phyloP scores from a whole-genome alignment of 2,329 filamentous ascomycete species.

The Plectosphaerella sp. region DNA sequence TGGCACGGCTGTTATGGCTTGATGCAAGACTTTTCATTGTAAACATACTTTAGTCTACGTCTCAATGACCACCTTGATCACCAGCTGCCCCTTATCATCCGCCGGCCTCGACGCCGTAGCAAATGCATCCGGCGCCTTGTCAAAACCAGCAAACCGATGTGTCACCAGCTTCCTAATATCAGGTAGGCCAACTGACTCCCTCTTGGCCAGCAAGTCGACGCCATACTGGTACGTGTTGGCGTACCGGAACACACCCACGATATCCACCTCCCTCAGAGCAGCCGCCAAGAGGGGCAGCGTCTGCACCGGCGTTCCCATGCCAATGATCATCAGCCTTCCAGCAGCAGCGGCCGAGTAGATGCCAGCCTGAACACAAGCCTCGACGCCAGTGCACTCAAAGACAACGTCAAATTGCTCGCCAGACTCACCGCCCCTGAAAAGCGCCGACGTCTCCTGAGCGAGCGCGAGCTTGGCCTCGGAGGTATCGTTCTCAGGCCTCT shows the following conservation, averaged over 20 bases:
- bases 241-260: conserved; percentile 3
- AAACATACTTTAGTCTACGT: background rate
- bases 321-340: conserved; percentile 50
- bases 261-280: conserved; percentile 1
- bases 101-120: conserved; percentile 8
- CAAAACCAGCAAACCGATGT: conserved; percentile 10
- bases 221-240: conserved; percentile 15
- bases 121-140: conserved; percentile 9
- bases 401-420: conserved; percentile 9
- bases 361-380: conserved; percentile 11
- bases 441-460: conserved; percentile 13
- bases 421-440: background rate
- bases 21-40: too few species aligned
- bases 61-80: conserved; percentile 15
- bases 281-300: conserved; percentile 45
- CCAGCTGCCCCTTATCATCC: conserved; percentile 12
- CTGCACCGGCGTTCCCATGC: conserved; percentile 55
- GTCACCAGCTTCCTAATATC: conserved; percentile 12
- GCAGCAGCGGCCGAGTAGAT: conserved; percentile 35
- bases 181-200: conserved; percentile 7
- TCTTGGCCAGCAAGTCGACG: conserved; percentile 11
- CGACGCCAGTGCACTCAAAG: conserved; percentile 14
- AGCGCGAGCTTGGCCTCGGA: conserved; percentile 15
- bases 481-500: conserved; percentile 2
- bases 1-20: background rate